Percentiles rank a stretch among this genome's conserved stretches.
Evolutionary conservation across 345 rosid genomes (phyloP).

Genomic region (Arabidopsis suecica): DNA sequence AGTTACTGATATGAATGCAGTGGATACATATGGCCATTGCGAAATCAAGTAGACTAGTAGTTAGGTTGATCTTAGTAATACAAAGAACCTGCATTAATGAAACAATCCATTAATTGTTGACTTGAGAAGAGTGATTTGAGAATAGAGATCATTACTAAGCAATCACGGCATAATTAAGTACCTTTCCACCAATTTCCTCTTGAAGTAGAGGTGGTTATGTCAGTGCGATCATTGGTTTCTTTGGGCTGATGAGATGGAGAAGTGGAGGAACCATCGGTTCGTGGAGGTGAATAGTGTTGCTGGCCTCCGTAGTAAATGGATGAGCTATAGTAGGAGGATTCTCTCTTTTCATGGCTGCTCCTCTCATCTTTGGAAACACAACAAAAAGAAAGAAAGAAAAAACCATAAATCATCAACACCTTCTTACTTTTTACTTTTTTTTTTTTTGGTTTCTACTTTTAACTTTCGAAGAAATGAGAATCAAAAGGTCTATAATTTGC

Average conservation of each 20-base stretch:
- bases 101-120: background rate
- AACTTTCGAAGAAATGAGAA: background rate
- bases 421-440: background rate
- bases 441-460: background rate
- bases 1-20: conserved; percentile 17
- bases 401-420: conserved; percentile 6
- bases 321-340: conserved; percentile 73
- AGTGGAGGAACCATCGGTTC: conserved; percentile 38
- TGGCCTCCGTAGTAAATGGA: conserved; percentile 95
- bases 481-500: background rate
- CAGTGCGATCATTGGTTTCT: conserved; percentile 45
- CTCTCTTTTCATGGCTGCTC: conserved; percentile 47
- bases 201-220: conserved; percentile 57
- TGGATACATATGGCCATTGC: background rate
- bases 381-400: background rate
- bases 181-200: conserved; percentile 99
- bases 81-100: conserved; percentile 41
- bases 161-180: conserved; percentile 25
- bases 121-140: background rate
- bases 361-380: conserved; percentile 37
- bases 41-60: conserved; percentile 17
- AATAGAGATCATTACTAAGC: background rate
- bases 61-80: conserved; percentile 39
- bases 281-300: conserved; percentile 74
- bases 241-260: conserved; percentile 31